Evolutionary conservation across 2,329 filamentous ascomycete species (phyloP).

Genomic region (Akanthomyces dipterigenus): DNA sequence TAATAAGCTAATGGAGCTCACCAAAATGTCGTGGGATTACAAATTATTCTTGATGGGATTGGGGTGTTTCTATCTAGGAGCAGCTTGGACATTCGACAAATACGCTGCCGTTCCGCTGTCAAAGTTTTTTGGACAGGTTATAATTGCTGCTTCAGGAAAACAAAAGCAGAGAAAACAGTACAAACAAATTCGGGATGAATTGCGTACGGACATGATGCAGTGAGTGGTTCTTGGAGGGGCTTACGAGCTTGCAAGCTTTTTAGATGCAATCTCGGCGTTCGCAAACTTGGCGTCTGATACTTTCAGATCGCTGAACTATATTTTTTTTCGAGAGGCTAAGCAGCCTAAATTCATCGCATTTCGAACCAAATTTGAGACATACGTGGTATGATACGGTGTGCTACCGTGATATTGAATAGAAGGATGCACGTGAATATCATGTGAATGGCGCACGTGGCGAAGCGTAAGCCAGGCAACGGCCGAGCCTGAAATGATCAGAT

Average conservation of each 20-base stretch:
- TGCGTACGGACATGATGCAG: background rate
- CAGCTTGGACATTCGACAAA: constrained; percentile 14
- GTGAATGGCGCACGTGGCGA: no score
- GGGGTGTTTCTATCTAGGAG: constrained; percentile 65
- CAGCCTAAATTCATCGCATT: no score
- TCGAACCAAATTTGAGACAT: no score
- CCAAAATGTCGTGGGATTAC: constrained; percentile 65
- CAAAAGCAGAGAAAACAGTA: constrained; percentile 7
- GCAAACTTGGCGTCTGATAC: no score
- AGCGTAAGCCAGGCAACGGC: no score
- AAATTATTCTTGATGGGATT: constrained; percentile 64
- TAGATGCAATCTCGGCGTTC: background rate
- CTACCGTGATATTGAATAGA: no score
- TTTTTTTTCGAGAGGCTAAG: no score
- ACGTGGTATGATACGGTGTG: no score
- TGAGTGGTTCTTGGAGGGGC: background rate
- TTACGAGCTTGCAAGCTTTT: background rate
- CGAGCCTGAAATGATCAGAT: no score
- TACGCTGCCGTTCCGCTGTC: background rate
- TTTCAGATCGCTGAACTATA: no score
- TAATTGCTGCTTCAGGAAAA: background rate
- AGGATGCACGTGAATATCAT: no score
- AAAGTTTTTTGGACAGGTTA: background rate
- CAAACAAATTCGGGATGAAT: background rate
- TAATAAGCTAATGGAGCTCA: constrained; percentile 75